Conservation (phyloP, 192 early-diverging fungal species). For the Coemansia sp. region DNA sequence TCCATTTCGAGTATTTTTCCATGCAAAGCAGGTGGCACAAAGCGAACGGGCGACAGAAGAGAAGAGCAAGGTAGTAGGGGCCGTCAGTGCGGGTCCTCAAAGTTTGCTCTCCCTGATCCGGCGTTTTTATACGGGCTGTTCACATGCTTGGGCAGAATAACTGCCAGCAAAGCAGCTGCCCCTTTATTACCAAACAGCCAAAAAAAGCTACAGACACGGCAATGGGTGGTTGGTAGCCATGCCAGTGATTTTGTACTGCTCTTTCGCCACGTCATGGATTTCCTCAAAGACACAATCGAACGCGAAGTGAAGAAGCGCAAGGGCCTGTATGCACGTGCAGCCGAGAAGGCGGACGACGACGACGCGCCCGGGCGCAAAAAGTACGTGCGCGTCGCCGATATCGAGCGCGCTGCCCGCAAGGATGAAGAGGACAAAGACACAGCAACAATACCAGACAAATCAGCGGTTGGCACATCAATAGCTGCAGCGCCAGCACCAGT, state of each 20-base stretch:
- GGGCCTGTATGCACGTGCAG: constrained; percentile 29
- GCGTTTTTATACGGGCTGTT: no score
- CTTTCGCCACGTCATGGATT: constrained; percentile 46
- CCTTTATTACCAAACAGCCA: no score
- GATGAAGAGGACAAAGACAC: no score
- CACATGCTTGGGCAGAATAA: no score
- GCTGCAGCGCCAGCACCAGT: no score
- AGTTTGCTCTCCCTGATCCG: no score
- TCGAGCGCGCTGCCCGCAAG: constrained; percentile 66
- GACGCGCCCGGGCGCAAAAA: constrained; percentile 51
- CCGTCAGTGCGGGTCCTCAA: no score
- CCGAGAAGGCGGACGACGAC: constrained; percentile 16
- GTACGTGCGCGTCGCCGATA: constrained; percentile 78
- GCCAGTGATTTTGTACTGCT: not conserved
- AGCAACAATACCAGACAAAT: not conserved
- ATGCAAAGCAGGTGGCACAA: no score
- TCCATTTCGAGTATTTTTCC: constrained; percentile 88
- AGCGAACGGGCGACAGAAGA: no score
- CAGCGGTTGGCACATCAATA: no score
- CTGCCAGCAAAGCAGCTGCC: no score
- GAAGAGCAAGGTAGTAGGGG: no score
- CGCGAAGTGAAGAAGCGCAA: constrained; percentile 67
- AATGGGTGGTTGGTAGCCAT: not conserved
- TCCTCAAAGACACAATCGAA: constrained; percentile 61
- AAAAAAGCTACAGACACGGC: not conserved